phyloP scores from a whole-genome alignment of 1,139 yeast species.

The Nadsonia starkeyi-henricii region DNA sequence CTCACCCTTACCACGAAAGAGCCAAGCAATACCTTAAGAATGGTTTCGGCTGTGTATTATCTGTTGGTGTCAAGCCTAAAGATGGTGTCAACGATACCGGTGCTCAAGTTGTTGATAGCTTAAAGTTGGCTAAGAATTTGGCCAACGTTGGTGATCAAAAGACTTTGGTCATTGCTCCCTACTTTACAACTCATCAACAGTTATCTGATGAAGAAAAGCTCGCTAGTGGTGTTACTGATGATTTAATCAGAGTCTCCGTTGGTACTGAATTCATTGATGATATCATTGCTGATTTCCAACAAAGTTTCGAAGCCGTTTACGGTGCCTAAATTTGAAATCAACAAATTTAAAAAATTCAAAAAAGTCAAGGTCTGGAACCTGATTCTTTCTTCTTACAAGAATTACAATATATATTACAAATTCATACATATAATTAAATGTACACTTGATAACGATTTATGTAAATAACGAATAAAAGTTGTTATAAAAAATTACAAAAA shows the following conservation, averaged over 20 bases:
- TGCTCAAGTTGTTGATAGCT: constrained; percentile 66
- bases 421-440: no score
- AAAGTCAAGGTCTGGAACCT: background rate
- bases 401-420: no score
- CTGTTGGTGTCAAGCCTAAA: constrained; percentile 70
- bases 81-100: constrained; percentile 43
- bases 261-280: constrained; percentile 89
- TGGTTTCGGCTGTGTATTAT: constrained; percentile 75
- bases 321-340: constrained; percentile 2
- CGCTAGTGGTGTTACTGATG: constrained; percentile 76
- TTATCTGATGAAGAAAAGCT: constrained; percentile 65
- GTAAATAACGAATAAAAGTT: no score
- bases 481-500: no score
- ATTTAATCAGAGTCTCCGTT: constrained; percentile 73
- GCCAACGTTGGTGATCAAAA: constrained; percentile 96
- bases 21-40: constrained; percentile 70
- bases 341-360: background rate
- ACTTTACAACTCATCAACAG: constrained; percentile 91
- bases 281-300: constrained; percentile 73
- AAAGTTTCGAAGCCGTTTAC: constrained; percentile 37
- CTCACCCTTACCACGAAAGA: constrained; percentile 68
- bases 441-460: no score
- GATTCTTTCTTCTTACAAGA: no score
- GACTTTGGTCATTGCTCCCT: constrained; percentile 90
- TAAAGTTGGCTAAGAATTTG: constrained; percentile 76